phyloP scores from a whole-genome alignment of 1,284 basidiomycete species.

The Naganishia liquefaciens region DNA sequence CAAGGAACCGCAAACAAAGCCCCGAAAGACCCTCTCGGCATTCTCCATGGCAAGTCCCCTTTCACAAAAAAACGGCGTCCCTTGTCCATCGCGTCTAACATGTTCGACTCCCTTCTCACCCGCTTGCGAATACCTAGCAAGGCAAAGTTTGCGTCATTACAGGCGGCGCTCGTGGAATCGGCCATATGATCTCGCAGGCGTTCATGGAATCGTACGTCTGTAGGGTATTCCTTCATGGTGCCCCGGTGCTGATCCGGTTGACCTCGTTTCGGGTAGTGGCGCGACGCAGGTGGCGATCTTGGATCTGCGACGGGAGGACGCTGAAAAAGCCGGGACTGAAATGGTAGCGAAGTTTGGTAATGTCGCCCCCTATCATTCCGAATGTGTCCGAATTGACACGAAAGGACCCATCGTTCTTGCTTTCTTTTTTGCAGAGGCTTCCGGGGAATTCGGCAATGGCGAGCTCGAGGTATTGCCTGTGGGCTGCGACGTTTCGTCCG shows the following conservation, averaged over 20 bases:
- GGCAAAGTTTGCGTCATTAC: constrained; percentile 85
- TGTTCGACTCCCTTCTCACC: background rate
- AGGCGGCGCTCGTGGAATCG: constrained; percentile 88
- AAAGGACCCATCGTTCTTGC: background rate
- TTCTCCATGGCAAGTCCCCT: constrained; percentile 30
- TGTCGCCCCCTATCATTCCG: background rate
- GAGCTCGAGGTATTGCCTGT: constrained; percentile 73
- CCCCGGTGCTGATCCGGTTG: background rate
- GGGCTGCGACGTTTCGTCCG: constrained; percentile 85
- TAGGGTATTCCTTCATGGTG: background rate
- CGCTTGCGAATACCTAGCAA: constrained; percentile 29
- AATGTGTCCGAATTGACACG: constrained; percentile 2
- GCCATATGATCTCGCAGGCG: constrained; percentile 83
- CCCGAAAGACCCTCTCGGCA: constrained; percentile 21
- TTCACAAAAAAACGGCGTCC: too few relatives aligned
- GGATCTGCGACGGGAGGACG: constrained; percentile 76
- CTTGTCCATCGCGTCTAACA: too few relatives aligned
- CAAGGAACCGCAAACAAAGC: constrained; percentile 28
- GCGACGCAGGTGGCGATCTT: constrained; percentile 79
- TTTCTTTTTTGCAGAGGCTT: constrained; percentile 55
- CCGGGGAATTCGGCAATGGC: constrained; percentile 63
- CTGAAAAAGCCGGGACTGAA: constrained; percentile 70
- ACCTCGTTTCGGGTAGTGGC: constrained; percentile 58
- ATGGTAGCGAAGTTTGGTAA: constrained; percentile 55
- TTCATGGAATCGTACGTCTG: constrained; percentile 79